These are phyloP conservation scores for Dalbergia cultrata DNA, from an alignment of 306 rosid genomes.

Conservation along the genomic window DNA sequence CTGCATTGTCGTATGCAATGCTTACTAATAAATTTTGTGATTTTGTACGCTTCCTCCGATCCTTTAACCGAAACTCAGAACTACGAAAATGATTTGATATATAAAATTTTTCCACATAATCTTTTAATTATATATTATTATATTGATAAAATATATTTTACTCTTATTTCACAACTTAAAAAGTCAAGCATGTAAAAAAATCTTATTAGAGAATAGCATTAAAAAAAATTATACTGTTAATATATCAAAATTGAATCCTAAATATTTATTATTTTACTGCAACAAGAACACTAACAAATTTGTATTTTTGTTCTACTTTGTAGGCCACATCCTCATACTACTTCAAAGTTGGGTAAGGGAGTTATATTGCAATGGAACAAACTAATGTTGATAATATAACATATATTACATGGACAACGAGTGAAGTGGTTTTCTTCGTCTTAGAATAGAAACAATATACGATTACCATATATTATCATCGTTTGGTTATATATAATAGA, in stretches of 20 bases:
- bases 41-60: constrained; percentile 3
- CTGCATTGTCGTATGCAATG: constrained; percentile 41
- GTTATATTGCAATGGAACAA: neutral
- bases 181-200: too few relatives aligned
- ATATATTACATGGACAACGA: neutral
- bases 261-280: neutral
- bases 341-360: neutral
- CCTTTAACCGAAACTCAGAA: neutral
- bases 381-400: constrained; percentile 1
- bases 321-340: too few relatives aligned
- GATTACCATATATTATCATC: neutral
- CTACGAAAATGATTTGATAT: neutral
- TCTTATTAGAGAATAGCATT: too few relatives aligned
- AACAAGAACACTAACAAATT: constrained; percentile 1
- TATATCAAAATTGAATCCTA: too few relatives aligned
- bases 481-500: neutral
- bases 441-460: neutral
- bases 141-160: too few relatives aligned
- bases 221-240: too few relatives aligned
- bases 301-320: too few relatives aligned
- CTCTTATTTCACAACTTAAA: too few relatives aligned
- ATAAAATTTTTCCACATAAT: too few relatives aligned
- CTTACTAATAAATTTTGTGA: neutral
- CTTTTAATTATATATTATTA: too few relatives aligned
- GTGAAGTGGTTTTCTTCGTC: neutral